phyloP scores from a whole-genome alignment of 352 stramenopile species.

The Phytophthora palmivora region DNA sequence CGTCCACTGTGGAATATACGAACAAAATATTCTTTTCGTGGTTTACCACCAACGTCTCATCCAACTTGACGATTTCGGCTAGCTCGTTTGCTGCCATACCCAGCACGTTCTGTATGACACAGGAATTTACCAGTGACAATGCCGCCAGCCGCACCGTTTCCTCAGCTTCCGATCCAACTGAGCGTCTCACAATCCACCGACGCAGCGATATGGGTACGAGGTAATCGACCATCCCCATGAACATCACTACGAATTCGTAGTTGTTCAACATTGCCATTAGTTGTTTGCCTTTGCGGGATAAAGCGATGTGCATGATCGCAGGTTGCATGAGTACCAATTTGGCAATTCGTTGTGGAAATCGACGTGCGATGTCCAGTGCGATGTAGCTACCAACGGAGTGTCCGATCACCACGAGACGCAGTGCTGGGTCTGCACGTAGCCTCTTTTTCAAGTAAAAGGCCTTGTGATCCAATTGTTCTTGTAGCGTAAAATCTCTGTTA shows the following conservation, averaged over 20 bases:
- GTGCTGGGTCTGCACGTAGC: slow-evolving; percentile 6
- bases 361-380: slow-evolving; percentile 1
- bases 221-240: not conserved
- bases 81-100: slow-evolving; percentile 6
- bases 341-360: not conserved
- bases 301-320: slow-evolving; percentile 2
- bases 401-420: slow-evolving; percentile 7
- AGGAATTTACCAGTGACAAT: not conserved
- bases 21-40: slow-evolving; percentile 5
- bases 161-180: not conserved
- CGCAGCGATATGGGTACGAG: slow-evolving; percentile 3
- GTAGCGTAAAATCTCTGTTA: slow-evolving; percentile 11
- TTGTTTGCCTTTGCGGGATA: slow-evolving; percentile 3
- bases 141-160: not conserved
- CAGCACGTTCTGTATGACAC: slow-evolving; percentile 2
- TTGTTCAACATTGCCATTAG: slow-evolving; percentile 1
- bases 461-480: slow-evolving; percentile 15
- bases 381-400: slow-evolving; percentile 9
- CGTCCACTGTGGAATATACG: slow-evolving; percentile 7
- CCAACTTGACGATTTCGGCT: not conserved
- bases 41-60: not conserved
- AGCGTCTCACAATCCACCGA: slow-evolving; percentile 2
- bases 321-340: slow-evolving; percentile 6
- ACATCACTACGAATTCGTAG: slow-evolving; percentile 11
- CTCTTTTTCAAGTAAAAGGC: slow-evolving; percentile 7